These are phyloP conservation scores for Tuber brumale DNA, from an alignment of 495 filamentous ascomycete genomes.

Conservation along the genomic window DNA sequence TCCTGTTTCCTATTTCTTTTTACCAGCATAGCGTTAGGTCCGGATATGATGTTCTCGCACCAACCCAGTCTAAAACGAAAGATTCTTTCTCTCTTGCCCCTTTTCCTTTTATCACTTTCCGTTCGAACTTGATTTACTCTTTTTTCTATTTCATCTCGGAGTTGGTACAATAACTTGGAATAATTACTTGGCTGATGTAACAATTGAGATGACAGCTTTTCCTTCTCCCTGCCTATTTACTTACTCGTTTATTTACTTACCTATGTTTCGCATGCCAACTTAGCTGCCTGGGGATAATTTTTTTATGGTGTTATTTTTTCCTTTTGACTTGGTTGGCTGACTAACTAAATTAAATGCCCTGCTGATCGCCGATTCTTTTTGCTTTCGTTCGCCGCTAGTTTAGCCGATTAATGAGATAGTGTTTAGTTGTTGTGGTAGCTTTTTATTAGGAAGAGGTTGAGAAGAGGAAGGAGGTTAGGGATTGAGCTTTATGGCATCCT, in stretches of 20 bases:
- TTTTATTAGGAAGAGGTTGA: background rate
- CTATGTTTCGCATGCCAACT: background rate
- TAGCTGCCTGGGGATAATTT: background rate
- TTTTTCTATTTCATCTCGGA: background rate
- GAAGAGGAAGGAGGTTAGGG: background rate
- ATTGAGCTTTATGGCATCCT: background rate
- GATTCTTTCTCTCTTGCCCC: background rate
- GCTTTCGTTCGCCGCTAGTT: background rate
- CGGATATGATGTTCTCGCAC: background rate
- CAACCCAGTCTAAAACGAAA: background rate
- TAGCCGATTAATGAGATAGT: background rate
- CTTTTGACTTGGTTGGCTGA: background rate
- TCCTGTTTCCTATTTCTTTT: background rate
- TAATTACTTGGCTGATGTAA: conserved; percentile 4
- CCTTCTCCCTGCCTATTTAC: background rate
- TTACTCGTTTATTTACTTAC: background rate
- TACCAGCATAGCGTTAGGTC: background rate
- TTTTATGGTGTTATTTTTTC: background rate
- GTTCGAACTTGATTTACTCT: background rate
- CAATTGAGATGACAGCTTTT: background rate
- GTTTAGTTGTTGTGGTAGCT: background rate
- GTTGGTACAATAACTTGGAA: background rate
- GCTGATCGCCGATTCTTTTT: background rate
- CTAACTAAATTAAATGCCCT: background rate
- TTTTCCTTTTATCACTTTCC: background rate